Evolutionary conservation across 1,139 yeast species (phyloP).

Genomic region (Kodamaea fungicola): DNA sequence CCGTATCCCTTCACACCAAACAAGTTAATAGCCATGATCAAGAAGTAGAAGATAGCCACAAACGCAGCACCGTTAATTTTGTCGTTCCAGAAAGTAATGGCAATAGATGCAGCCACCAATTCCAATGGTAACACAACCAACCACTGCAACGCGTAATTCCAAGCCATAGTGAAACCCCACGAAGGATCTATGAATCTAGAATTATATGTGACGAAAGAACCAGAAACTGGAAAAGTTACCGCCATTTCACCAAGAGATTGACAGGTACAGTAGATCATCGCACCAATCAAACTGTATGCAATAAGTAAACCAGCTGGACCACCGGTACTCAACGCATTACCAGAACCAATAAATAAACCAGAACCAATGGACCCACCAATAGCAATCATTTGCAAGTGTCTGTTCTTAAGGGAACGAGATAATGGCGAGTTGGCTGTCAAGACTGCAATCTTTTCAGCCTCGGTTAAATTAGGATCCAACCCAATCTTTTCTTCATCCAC

Average conservation of each 20-base stretch:
- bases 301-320: conserved; percentile 40
- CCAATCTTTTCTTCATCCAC: conserved; percentile 32
- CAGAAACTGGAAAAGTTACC: conserved; percentile 63
- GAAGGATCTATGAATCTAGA: conserved; percentile 65
- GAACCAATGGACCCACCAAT: conserved; percentile 40
- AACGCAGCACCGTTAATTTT: conserved; percentile 59
- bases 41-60: conserved; percentile 61
- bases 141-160: conserved; percentile 72
- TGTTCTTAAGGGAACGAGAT: conserved; percentile 48
- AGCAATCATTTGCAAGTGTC: conserved; percentile 37
- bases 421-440: conserved; percentile 70
- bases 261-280: conserved; percentile 59
- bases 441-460: conserved; percentile 64
- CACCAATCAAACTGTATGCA: conserved; percentile 42
- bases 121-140: conserved; percentile 66
- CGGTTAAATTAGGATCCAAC: conserved; percentile 64
- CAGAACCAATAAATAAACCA: conserved; percentile 36
- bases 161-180: conserved; percentile 74
- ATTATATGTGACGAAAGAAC: conserved; percentile 68
- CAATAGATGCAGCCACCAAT: conserved; percentile 67
- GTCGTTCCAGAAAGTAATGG: conserved; percentile 64
- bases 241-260: conserved; percentile 69
- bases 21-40: conserved; percentile 54
- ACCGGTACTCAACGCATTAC: conserved; percentile 34
- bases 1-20: conserved; percentile 65